A percentile compares a stretch with the other conserved stretches of the same genome.
These are phyloP conservation scores for Suhomyces prunicola DNA, from an alignment of 805 yeast species.

Conservation along the genomic window DNA sequence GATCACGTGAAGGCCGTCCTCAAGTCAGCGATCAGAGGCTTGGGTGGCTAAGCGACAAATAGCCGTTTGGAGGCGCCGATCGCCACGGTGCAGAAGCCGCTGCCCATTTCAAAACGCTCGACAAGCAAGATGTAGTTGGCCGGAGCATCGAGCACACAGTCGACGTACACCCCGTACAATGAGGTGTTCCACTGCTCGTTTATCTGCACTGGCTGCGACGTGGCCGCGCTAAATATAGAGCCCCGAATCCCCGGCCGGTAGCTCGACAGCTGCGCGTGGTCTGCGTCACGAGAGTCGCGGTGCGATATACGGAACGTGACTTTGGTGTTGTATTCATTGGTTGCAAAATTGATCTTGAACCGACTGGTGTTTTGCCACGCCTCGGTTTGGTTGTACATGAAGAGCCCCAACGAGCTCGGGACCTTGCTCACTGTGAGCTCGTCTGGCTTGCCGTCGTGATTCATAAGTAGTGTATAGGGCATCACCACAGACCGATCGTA, in stretches of 20 bases:
- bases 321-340: constrained; percentile 17
- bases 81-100: constrained; percentile 32
- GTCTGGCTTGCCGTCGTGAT: constrained; percentile 15
- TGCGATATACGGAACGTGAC: constrained; percentile 26
- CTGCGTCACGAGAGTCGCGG: constrained; percentile 9
- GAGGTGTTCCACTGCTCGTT: constrained; percentile 40
- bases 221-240: constrained; percentile 34
- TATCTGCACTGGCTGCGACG: constrained; percentile 27
- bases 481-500: constrained; percentile 30
- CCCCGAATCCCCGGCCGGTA: constrained; percentile 49
- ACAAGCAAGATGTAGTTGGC: constrained; percentile 38
- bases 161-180: constrained; percentile 44
- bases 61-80: not conserved
- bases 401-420: constrained; percentile 35
- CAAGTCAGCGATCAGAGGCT: not conserved
- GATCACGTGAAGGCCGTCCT: not conserved
- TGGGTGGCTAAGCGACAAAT: not conserved
- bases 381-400: constrained; percentile 19
- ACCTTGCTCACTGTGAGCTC: constrained; percentile 10
- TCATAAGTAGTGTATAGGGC: constrained; percentile 30
- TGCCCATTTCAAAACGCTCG: constrained; percentile 50
- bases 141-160: constrained; percentile 20
- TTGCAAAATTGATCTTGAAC: constrained; percentile 27
- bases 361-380: constrained; percentile 43
- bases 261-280: constrained; percentile 10